Evolutionary conservation across 441 rosid species (phyloP), one percentile per base, ranked within the genome.

Genomic region (Euphorbia corollata): DNA sequence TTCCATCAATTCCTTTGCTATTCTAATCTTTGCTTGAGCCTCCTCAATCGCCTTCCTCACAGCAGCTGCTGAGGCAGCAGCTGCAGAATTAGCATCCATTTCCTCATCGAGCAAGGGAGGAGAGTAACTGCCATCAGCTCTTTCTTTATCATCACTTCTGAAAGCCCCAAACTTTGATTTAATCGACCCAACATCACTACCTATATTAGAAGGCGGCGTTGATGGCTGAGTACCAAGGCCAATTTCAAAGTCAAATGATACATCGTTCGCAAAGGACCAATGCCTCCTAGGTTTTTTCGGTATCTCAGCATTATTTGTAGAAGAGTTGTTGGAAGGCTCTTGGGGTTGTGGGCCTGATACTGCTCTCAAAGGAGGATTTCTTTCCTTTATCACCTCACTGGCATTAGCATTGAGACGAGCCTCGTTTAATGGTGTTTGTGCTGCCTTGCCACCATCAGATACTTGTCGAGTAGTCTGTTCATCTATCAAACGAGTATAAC

Each of bases 51-150:
- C 96, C 79, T 82, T 84, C 74, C 80, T 84, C 82, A 93, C 81
- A n/a, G 93, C 97, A 59, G 97, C 97, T 2, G 89, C 96, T 53
- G 95, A 93, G 73, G 86, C 79, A 19, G 97, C 93, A 11, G 99
- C 99, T 74, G 74, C 82, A 50, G 93, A 93, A 82, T 86, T 81
- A 61, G 65, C 76, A 75, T 91, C 96, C 69, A 89, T 74, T 75
- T 89, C 89, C 66, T 82, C 91, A 66, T 87, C 92, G 71, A 84
- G 84, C 66, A 63, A 78, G 70, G 86, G 75, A n/a, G 96, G 95
- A 11, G 96, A 85, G 68, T 71, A 71, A 68, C 76, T 72, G 59
- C 82, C 76, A 8, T 68, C 68, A 70, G 38, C 76, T 66, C 59
- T 79, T 76, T 79, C 83, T 36, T 78, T 72, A 78, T 72, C 73